Base-by-base conservation (phyloP, 73 alveolate genomes). In the Blepharisma japonicum region DNA sequence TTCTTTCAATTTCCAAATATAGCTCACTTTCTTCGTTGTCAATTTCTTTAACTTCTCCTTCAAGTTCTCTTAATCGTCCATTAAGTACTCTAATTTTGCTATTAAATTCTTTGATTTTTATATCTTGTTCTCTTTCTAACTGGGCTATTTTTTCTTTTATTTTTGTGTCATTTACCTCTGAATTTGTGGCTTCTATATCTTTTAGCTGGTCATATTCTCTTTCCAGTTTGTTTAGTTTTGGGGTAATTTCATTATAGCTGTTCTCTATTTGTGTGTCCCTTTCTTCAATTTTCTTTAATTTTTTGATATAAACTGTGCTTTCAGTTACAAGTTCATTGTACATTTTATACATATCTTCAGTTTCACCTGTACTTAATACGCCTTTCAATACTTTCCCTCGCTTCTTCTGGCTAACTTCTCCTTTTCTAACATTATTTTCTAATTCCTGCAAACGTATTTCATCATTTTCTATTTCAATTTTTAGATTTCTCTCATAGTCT, bases 191-290 rank as follows among this genome's bases (percentile, higher is more conserved):
- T 39, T 61, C 46, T 61, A 14, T 1, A 61, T 61, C 74, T 18
- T 5, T 25, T 20, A 18, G 18, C 14, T 11, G 50, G 18, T 18
- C 38, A 61, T 61, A 14, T 25, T 18, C n/a, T 25, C 46, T n/a
- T 61, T 61, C 74, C 2, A 61, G 23, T 20, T 61, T 39, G 14
- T 61, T 61, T 8, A 61, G 74, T 61, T 61, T 61, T 61, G 38
- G 11, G 14, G 38, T 25, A 2, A 61, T 25, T n/a, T 61, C 74
- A 14, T 61, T n/a, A 14, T 61, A 18, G 4, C 46, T 61, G 18
- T 5, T n/a, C 18, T 25, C 14, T 25, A 25, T 61, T 61, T 25
- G 18, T 20, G 18, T 4, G 2, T 25, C 23, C 4, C 14, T n/a
- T 61, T 61, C 74, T 61, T 61, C 18, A 18, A 61, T 8, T 25